Base-by-base conservation (phyloP, 371 early-diverging fungal species). In the Nematocida ironsii region DNA sequence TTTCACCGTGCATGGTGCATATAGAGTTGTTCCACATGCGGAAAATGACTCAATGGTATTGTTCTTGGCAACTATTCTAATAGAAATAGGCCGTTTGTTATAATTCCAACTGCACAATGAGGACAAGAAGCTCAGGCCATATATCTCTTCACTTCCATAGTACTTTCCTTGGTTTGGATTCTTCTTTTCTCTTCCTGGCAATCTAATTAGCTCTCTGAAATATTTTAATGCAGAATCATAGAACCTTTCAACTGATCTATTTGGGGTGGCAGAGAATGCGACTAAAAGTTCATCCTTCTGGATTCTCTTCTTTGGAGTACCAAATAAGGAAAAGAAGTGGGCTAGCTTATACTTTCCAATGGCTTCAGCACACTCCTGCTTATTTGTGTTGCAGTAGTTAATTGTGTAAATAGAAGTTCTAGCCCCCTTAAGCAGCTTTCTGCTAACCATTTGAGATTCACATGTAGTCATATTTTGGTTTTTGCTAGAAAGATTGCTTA, bases 301-400 rank as follows among this genome's bases (percentile, higher is more conserved):
- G 16, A 62, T 20, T 18, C 33, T 47, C 11, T 73, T 58, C 13
- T 39, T 54, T 23, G 7, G 7, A 18, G 55, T 20, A 4, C 73
- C 73, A 73, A 73, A 62, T 0, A 57, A 47, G 18, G 58, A 57
- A 16, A 73, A 5, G 13, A 73, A 60, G 60, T 73, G 73, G 9
- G 60, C 60, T 1, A 60, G 40, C 50, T 64, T 61, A 62, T 73
- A 62, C 73, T 62, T 73, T 20, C 25, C 18, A 27, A 73, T 33
- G 18, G 44, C 44, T 2, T 58, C 50, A 45, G 16, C 52, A 18
- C 6, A 6, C 13, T 9, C 50, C 33, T 68, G 13, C 16, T 48
- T 48, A 11, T n/a, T 11, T 23, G 5, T 50, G 69, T 27, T 25
- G 16, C 5, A n/a, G 20, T 44, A 52, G 50, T 23, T 16, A 11